A percentile compares a stretch with the other conserved stretches of the same genome.
Conservation (phyloP, 2,329 filamentous ascomycete genomes). For the Cercospora citrullina region DNA sequence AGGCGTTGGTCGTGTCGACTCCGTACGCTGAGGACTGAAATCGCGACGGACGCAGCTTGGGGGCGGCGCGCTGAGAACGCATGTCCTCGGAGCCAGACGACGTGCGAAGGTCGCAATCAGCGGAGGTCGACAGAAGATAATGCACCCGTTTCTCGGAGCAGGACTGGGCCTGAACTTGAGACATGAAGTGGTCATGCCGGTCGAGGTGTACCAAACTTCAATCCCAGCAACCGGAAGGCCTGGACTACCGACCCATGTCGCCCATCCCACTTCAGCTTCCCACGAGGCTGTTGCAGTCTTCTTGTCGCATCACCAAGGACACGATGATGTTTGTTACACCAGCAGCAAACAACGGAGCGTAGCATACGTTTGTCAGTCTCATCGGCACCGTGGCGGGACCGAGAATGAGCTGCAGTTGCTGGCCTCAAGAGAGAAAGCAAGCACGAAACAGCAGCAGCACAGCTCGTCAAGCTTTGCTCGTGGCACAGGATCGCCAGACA, state of each 20-base stretch:
- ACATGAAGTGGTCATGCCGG: neutral
- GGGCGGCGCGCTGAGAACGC: neutral
- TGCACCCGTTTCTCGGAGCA: neutral
- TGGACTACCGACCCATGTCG: neutral
- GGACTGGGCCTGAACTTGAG: neutral
- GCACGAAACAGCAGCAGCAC: neutral
- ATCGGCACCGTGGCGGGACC: slow-evolving; percentile 11
- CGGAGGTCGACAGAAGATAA: neutral
- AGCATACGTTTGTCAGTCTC: neutral
- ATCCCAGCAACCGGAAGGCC: neutral
- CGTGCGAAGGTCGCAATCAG: neutral
- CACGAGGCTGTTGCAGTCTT: neutral
- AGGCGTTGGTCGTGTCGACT: neutral
- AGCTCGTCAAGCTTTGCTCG: neutral
- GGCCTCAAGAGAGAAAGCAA: neutral
- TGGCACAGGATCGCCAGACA: slow-evolving; percentile 10
- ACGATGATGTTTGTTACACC: neutral
- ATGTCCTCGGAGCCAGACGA: neutral
- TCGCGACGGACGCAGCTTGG: neutral
- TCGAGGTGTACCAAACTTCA: neutral
- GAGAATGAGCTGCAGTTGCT: neutral
- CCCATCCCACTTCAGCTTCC: slow-evolving; percentile 2
- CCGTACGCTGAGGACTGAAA: neutral
- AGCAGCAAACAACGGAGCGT: neutral
- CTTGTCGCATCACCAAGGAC: neutral